Conservation (phyloP, 1,139 yeast species). For the Candida sp. region DNA sequence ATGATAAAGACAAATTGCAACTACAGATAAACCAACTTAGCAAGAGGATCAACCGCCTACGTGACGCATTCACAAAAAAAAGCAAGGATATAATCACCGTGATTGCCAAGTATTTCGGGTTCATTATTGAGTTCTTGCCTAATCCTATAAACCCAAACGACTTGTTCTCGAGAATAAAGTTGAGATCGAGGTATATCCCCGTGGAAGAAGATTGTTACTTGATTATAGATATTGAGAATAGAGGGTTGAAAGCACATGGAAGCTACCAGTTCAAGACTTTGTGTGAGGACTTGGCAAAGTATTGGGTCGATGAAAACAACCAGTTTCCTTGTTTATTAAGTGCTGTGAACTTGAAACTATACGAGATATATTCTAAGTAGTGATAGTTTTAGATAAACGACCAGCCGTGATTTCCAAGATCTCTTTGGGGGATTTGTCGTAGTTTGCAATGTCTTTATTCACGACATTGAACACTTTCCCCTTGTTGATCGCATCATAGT, state of each 20-base stretch:
- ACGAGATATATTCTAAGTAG: constrained; percentile 35
- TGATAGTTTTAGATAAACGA: constrained; percentile 3
- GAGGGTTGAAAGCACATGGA: constrained; percentile 45
- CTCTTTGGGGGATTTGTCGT: constrained; percentile 38
- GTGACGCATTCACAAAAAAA: constrained; percentile 67
- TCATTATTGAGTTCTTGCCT: constrained; percentile 70
- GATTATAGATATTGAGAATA: constrained; percentile 40
- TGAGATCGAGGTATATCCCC: constrained; percentile 58
- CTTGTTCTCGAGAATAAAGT: constrained; percentile 56
- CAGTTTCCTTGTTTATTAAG: constrained; percentile 85
- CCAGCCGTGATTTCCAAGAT: constrained; percentile 32
- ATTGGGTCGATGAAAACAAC: constrained; percentile 72
- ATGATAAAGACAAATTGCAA: constrained; percentile 56
- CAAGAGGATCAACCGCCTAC: constrained; percentile 64
- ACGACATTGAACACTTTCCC: constrained; percentile 63
- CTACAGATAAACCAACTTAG: constrained; percentile 52
- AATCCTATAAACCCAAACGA: constrained; percentile 58
- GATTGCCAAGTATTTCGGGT: constrained; percentile 75
- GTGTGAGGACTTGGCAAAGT: constrained; percentile 61
- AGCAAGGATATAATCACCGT: constrained; percentile 76
- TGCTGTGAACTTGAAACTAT: constrained; percentile 71
- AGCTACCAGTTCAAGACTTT: constrained; percentile 46
- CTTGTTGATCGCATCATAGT: constrained; percentile 52
- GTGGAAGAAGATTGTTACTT: constrained; percentile 33
- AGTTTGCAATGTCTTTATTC: constrained; percentile 46